phyloP scores from a whole-genome alignment of 768 basidiomycete genomes.

The Pholiota molesta region DNA sequence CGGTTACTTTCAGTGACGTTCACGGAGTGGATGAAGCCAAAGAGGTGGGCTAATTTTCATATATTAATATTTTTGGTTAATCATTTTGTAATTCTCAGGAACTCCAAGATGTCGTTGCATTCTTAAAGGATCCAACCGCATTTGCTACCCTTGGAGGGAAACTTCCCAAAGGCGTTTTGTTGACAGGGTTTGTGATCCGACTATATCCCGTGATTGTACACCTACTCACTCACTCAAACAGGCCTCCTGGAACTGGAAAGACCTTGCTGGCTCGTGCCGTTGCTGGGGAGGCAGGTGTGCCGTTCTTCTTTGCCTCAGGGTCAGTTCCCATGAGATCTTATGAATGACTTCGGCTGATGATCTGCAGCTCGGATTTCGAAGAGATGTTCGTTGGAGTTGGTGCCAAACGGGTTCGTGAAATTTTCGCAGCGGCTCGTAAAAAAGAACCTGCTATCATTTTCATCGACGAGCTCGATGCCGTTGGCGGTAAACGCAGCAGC shows the following conservation, averaged over 20 bases:
- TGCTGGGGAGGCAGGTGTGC: constrained; percentile 97
- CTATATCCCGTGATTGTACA: constrained; percentile 3
- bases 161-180: constrained; percentile 90
- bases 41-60: constrained; percentile 46
- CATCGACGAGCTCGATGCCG: constrained; percentile 95
- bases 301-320: constrained; percentile 97
- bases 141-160: constrained; percentile 94
- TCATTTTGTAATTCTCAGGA: constrained; percentile 51
- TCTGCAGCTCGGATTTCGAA: constrained; percentile 84
- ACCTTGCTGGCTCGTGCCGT: constrained; percentile 97
- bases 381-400: constrained; percentile 98
- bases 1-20: constrained; percentile 92
- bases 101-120: constrained; percentile 92
- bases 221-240: constrained; percentile 23
- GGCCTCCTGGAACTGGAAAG: constrained; percentile 93
- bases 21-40: constrained; percentile 99
- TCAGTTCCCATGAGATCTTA: constrained; percentile 31
- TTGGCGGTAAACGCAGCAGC: constrained; percentile 85
- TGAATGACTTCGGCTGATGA: constrained; percentile 12
- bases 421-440: constrained; percentile 93
- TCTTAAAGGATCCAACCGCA: constrained; percentile 89
- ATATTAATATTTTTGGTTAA: neutral
- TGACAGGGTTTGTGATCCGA: constrained; percentile 60
- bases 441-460: constrained; percentile 97
- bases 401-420: constrained; percentile 92